Base-by-base conservation (phyloP, 345 rosid genomes). In the Leavenworthia alabamica region DNA sequence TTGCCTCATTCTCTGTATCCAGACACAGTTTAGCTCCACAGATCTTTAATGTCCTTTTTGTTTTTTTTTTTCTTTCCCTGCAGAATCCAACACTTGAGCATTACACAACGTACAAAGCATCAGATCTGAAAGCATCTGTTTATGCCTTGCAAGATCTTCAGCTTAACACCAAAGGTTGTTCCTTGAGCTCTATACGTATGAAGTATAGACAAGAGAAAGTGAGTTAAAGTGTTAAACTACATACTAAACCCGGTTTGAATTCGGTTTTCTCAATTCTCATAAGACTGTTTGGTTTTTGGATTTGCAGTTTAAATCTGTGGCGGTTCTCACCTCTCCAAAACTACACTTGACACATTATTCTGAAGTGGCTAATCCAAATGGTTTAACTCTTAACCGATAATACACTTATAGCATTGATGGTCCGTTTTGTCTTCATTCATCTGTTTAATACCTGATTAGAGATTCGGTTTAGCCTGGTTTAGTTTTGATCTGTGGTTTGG, bases 71-170 rank as follows among this genome's bases (percentile, higher is more conserved):
- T 3, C 13, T 4, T 26, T 16, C 5, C 15, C 29, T 0, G 54
- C 87, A 86, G 98, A 88, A 81, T 76, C 75, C 86, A n/a, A 88
- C 98, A 22, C 80, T 88, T 32, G 93, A 88, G 72, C 78, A 83
- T 60, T 85, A 92, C 68, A 81, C 93, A 22, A 64, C 79, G 7
- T 92, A 88, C 81, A 83, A 71, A 69, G 80, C 84, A 0, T 79
- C 83, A 0, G 90, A 92, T 52, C 78, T 92, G 24, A 83, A 86
- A 73, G 64, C 69, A 24, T 60, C 90, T 1, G 90, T 81, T 15
- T 49, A 68, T 46, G 82, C 87, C 36, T 65, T 86, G 7, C 93
- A 83, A 77, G 90, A 75, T 55, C 59, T 89, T 56, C 98, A 89
- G 60, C 56, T 79, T 60, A 92, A 86, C 76, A 71, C 76, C 56